Base-by-base conservation (phyloP, 1,139 yeast genomes). In the Arxiozyma telluris region DNA sequence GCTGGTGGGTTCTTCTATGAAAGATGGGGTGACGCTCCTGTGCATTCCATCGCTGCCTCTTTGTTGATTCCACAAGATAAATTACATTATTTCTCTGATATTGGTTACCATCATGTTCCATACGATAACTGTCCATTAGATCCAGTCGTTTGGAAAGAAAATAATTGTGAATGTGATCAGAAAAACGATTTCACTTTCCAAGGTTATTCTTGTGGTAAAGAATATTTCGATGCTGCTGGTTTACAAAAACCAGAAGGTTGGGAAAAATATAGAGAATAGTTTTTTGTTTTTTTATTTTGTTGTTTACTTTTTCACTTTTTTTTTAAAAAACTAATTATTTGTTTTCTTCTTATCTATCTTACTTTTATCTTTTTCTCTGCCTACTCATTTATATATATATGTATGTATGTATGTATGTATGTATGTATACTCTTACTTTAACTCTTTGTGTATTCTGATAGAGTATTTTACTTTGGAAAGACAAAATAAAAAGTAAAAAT, bases 11-110 rank as follows among this genome's bases (percentile, higher is more conserved):
- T 88, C 73, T 88, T 86, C 72, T 88, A 88, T 67, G 96, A 88
- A 71, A 79, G 96, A 67, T 87, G 96, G 95, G 96, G 96, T 56
- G 96, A 88, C 71, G 96, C 96, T 41, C 96, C 96, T 41, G 84
- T 88, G 44, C 96, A 88, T 67, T 85, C 95, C 17, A 82, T 88
- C 63, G 96, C 93, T 18, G 95, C 85, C 18, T 76, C 90, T 7
- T 71, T 87, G 56, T 83, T 87, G 71, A 71, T 87, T 63, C 81
- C 84, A 57, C 79, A 78, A 67, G 81, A 79, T 51, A 76, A 79
- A 65, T 71, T 87, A 55, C 93, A 87, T 68, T 87, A 79, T 73
- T 89, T 89, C 70, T 83, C 81, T 52, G 89, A 88, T 62, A 81
- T 89, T 34, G 96, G 72, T 30, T 69, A 68, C 66, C 73, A 61